phyloP scores from a whole-genome alignment of 345 rosid genomes.

The Arabidopsis thaliana region TAIR10.1 NC_003071.7:18327501-18328000 shows the following conservation, averaged over 20 bases:
- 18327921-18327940: neutral
- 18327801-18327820: constrained; percentile 26
- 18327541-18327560: constrained; percentile 25
- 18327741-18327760: constrained; percentile 27
- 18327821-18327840: constrained; percentile 19
- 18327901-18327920: neutral
- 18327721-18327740: constrained; percentile 23
- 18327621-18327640: constrained; percentile 16
- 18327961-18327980: neutral
- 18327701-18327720: constrained; percentile 18
- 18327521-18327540: constrained; percentile 56
- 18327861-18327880: constrained; percentile 30
- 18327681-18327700: constrained; percentile 10
- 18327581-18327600: constrained; percentile 9
- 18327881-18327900: neutral
- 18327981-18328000: neutral
- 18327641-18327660: constrained; percentile 14
- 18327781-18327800: constrained; percentile 30
- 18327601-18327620: neutral
- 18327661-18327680: neutral
- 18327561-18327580: constrained; percentile 19
- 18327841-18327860: constrained; percentile 26
- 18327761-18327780: constrained; percentile 23
- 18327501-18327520: constrained; percentile 51
- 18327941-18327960: neutral